Percentiles rank a stretch among this genome's conserved stretches.
Conservation (phyloP, 345 rosid genomes). For the Combretum micranthum region DNA sequence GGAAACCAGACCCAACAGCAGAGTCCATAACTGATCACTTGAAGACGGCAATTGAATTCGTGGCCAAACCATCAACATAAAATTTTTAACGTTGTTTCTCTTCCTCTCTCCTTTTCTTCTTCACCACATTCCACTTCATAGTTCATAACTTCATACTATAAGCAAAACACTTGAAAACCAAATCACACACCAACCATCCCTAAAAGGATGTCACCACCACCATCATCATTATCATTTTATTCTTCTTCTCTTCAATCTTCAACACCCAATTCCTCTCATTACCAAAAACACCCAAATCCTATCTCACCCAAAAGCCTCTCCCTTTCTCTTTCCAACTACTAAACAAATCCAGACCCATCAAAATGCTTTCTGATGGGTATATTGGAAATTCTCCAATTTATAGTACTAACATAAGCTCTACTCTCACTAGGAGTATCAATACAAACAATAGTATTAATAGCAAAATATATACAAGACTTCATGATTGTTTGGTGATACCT, state of each 20-base stretch:
- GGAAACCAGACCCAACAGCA: background rate
- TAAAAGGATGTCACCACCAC: too few relatives aligned
- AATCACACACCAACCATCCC: too few relatives aligned
- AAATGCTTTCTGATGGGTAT: slow-evolving; percentile 29
- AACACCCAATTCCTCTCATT: background rate
- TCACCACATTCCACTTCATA: background rate
- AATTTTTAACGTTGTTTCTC: background rate
- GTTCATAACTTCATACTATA: background rate
- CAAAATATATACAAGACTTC: slow-evolving; percentile 42
- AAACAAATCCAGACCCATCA: too few relatives aligned
- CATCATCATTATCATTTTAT: too few relatives aligned
- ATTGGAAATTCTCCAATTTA: slow-evolving; percentile 13
- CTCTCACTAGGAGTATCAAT: slow-evolving; percentile 4
- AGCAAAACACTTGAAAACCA: too few relatives aligned
- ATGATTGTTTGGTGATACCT: slow-evolving; percentile 59
- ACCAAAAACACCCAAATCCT: background rate
- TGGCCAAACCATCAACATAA: slow-evolving; percentile 26
- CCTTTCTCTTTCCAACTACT: background rate
- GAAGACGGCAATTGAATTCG: slow-evolving; percentile 8
- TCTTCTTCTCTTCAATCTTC: too few relatives aligned
- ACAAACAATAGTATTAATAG: background rate
- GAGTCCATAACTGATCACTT: background rate
- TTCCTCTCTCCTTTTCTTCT: background rate
- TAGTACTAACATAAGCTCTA: background rate
- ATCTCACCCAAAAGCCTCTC: background rate